A percentile compares a stretch with the other conserved stretches of the same genome.
These are phyloP conservation scores for Tetragonia tetragonoides DNA, from an alignment of 148 eudicot genomes.

Conservation along the genomic window DNA sequence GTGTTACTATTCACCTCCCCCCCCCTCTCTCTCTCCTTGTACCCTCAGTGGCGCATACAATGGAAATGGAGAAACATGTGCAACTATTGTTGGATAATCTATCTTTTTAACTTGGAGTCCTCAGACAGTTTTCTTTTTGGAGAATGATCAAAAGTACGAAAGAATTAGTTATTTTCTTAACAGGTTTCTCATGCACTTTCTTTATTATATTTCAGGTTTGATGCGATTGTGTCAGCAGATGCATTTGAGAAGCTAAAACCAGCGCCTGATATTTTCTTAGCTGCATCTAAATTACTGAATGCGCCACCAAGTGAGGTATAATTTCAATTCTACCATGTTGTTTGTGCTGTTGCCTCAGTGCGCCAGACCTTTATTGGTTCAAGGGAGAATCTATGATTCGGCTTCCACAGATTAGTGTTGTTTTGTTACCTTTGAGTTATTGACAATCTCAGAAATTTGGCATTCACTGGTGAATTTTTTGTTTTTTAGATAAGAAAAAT, in stretches of 20 bases:
- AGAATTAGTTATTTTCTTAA: neutral
- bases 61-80: neutral
- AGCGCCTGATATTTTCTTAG: slow-evolving; percentile 92
- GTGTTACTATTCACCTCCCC: too few relatives aligned
- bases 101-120: neutral
- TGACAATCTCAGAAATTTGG: neutral
- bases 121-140: neutral
- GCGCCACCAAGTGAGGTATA: slow-evolving; percentile 80
- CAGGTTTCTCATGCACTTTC: slow-evolving; percentile 13
- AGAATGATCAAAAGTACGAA: neutral
- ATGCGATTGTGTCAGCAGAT: slow-evolving; percentile 98
- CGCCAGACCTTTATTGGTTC: neutral
- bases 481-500: too few relatives aligned
- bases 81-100: neutral
- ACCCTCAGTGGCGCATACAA: neutral
- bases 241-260: slow-evolving; percentile 95
- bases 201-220: slow-evolving; percentile 56
- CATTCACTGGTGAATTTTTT: neutral
- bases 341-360: slow-evolving; percentile 5
- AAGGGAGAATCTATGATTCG: neutral
- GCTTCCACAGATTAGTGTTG: neutral
- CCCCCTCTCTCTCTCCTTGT: neutral
- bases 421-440: too few relatives aligned
- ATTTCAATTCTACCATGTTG: slow-evolving; percentile 10
- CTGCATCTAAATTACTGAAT: slow-evolving; percentile 76